phyloP scores from a whole-genome alignment of 2,329 filamentous ascomycete species.

The Lecanosticta acicola region DNA sequence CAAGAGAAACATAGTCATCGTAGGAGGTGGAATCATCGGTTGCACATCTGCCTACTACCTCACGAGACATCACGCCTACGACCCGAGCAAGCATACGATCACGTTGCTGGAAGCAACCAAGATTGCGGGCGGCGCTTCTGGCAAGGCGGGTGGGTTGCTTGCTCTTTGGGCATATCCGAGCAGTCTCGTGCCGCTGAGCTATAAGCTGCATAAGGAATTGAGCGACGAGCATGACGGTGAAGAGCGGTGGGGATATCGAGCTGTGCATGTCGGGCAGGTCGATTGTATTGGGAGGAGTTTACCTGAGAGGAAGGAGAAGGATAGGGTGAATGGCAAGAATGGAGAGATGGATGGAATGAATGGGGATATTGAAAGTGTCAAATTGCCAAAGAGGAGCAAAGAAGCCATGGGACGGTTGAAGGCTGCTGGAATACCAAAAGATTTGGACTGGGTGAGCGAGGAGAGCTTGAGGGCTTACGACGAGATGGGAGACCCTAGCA shows the following conservation, averaged over 20 bases:
- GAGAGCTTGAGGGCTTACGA: slow-evolving; percentile 65
- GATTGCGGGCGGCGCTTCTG: slow-evolving; percentile 86
- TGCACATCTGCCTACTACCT: slow-evolving; percentile 87
- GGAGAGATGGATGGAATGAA: slow-evolving; percentile 30
- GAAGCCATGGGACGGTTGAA: slow-evolving; percentile 48
- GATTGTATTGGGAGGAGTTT: slow-evolving; percentile 46
- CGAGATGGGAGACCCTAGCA: slow-evolving; percentile 72
- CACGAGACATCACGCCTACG: slow-evolving; percentile 75
- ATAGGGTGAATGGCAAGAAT: slow-evolving; percentile 25
- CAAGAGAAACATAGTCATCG: slow-evolving; percentile 33
- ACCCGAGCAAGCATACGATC: slow-evolving; percentile 67
- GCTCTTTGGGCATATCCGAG: slow-evolving; percentile 87
- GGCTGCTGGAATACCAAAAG: slow-evolving; percentile 61
- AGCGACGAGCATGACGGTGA: slow-evolving; percentile 77
- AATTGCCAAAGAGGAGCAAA: slow-evolving; percentile 51
- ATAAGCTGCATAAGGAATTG: slow-evolving; percentile 73
- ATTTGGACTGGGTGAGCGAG: slow-evolving; percentile 77
- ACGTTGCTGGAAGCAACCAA: slow-evolving; percentile 80
- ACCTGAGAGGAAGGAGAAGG: slow-evolving; percentile 25
- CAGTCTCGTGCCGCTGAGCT: slow-evolving; percentile 79
- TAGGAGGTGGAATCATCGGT: slow-evolving; percentile 86
- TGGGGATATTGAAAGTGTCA: slow-evolving; percentile 37
- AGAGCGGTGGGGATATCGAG: slow-evolving; percentile 79
- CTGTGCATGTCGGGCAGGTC: slow-evolving; percentile 66
- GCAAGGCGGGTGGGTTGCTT: slow-evolving; percentile 87